Conservation (phyloP, 2,329 filamentous ascomycete genomes). For the Phaeosphaeriaceae sp. region DNA sequence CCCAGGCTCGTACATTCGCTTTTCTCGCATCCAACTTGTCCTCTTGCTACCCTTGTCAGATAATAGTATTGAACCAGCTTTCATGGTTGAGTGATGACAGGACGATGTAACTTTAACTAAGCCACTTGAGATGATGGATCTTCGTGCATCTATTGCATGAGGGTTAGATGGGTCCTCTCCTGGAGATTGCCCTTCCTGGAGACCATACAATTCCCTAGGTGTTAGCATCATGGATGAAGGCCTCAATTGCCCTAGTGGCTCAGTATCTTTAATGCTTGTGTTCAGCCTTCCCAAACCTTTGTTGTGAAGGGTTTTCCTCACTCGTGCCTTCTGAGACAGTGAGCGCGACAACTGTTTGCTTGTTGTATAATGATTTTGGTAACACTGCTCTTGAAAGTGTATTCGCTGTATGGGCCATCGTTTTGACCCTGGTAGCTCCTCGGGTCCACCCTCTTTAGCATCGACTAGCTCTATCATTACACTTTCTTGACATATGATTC, state of each 20-base stretch:
- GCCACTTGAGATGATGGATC: constrained; percentile 14
- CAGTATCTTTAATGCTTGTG: constrained; percentile 28
- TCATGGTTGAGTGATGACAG: too few species aligned
- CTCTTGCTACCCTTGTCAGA: neutral
- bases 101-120: constrained; percentile 11
- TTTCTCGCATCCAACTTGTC: too few species aligned
- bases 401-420: constrained; percentile 2
- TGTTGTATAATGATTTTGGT: neutral
- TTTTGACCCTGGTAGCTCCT: neutral
- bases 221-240: constrained; percentile 41
- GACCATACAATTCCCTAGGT: constrained; percentile 37
- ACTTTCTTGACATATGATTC: constrained; percentile 4
- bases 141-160: constrained; percentile 7
- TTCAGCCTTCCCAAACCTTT: constrained; percentile 31
- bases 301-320: constrained; percentile 26
- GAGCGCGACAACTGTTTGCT: constrained; percentile 1
- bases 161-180: constrained; percentile 8
- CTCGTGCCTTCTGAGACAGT: constrained; percentile 31
- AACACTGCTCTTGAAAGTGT: neutral
- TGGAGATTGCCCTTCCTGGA: constrained; percentile 8
- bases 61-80: too few species aligned
- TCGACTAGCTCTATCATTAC: constrained; percentile 6
- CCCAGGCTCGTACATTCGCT: constrained; percentile 49
- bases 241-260: constrained; percentile 19
- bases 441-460: neutral